These are phyloP conservation scores for Centaurea solstitialis DNA, from an alignment of 129 eudicot species.

Conservation along the genomic window DNA sequence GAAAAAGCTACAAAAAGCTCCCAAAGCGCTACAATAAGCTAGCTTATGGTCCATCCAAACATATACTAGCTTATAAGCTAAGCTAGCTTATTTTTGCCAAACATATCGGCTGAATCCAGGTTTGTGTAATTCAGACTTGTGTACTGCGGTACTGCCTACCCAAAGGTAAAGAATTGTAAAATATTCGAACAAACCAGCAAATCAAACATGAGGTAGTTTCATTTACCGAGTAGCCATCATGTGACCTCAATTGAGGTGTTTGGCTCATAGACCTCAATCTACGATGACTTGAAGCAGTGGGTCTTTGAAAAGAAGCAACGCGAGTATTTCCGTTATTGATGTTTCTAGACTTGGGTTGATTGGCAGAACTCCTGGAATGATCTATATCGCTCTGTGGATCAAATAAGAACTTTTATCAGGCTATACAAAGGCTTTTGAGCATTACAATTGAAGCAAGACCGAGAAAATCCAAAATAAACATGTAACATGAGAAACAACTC, in stretches of 20 bases:
- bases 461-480: neutral
- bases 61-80: too few species aligned
- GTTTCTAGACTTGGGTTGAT: slow-evolving; percentile 34
- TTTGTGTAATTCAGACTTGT: slow-evolving; percentile 3
- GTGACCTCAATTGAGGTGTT: slow-evolving; percentile 55
- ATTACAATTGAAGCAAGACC: neutral
- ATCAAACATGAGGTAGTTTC: neutral
- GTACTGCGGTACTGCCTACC: neutral
- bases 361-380: slow-evolving; percentile 39
- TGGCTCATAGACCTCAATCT: slow-evolving; percentile 69
- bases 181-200: neutral
- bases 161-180: neutral
- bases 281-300: slow-evolving; percentile 53
- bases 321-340: slow-evolving; percentile 37
- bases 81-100: too few species aligned
- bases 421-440: neutral
- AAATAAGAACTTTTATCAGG: slow-evolving; percentile 12
- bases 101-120: neutral
- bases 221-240: slow-evolving; percentile 85
- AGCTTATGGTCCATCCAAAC: too few species aligned
- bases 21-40: too few species aligned
- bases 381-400: slow-evolving; percentile 64
- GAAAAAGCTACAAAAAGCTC: too few species aligned
- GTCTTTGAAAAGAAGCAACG: slow-evolving; percentile 40
- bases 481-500: neutral